Evolutionary conservation across 306 rosid species (phyloP), one percentile per base, ranked within the genome.

Genomic region (Sesbania bispinosa): DNA sequence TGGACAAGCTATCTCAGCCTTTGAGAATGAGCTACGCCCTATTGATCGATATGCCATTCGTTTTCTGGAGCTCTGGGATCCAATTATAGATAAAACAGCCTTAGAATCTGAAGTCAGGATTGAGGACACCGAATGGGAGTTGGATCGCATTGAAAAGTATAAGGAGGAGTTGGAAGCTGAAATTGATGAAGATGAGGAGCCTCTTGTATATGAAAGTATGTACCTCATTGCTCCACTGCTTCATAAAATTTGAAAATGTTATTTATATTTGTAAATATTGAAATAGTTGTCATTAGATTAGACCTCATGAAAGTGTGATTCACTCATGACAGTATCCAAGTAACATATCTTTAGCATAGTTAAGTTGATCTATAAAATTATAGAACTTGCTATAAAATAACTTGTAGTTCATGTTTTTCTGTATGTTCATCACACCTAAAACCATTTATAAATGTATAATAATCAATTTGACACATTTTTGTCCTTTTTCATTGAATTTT

Each of bases 141-240:
- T 94, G 83, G 99, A 94, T 38, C 96, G 93, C 72, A 86, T 94
- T 67, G 99, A 94, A 85, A 89, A 77, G 86, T 94, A 87, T 79
- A 94, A 91, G 90, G 99, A 94, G 59, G 99, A 94, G 80, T 89
- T 94, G 99, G 99, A 94, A 84, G 97, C 97, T 13, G 99, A 94
- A 82, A 86, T 94, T 82, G 99, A 94, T 65, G 99, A 94, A 85
- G 99, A 94, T 66, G 99, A 94, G 79, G 99, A 94, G 57, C 99
- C 97, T 78, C 90, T 94, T 76, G 86, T 90, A n/a, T 94, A 94
- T 83, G 99, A 94, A 87, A 86, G 99, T 94, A 88, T 60, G 96
- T 71, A 6, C 62, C 79, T 57, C 24, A 60, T 35, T 71, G 11
- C 27, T 9, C 43, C 19, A 69, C 51, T 63, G 30, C 47, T 84